phyloP scores from a whole-genome alignment of 306 rosid species.

The Sophora flavescens region DNA sequence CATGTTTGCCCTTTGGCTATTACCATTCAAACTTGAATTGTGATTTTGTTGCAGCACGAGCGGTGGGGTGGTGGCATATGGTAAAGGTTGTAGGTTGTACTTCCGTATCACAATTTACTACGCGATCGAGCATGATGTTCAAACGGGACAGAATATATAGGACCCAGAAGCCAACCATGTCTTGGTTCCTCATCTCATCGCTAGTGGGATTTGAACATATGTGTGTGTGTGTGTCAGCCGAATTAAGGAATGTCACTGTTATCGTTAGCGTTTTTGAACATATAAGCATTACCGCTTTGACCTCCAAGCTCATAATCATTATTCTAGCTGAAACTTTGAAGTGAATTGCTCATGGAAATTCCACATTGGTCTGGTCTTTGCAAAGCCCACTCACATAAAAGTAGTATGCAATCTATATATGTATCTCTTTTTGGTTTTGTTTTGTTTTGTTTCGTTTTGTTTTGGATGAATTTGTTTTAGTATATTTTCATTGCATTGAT shows the following conservation, averaged over 20 bases:
- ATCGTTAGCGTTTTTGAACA: constrained; percentile 54
- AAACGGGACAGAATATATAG: constrained; percentile 9
- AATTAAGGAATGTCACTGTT: constrained; percentile 48
- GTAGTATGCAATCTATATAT: not conserved
- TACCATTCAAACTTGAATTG: constrained; percentile 51
- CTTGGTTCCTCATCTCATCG: too few species aligned
- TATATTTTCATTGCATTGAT: constrained; percentile 41
- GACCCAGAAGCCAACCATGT: constrained; percentile 34
- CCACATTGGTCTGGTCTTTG: constrained; percentile 38
- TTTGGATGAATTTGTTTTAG: not conserved
- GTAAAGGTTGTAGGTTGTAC: constrained; percentile 32
- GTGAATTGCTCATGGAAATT: constrained; percentile 18
- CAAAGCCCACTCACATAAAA: constrained; percentile 38
- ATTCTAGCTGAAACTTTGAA: constrained; percentile 3
- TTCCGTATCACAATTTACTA: constrained; percentile 46
- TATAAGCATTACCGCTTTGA: constrained; percentile 50
- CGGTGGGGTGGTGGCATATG: constrained; percentile 35
- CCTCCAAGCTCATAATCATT: constrained; percentile 27
- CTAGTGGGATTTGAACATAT: too few species aligned
- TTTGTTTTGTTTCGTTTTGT: constrained; percentile 12
- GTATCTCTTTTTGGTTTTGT: not conserved
- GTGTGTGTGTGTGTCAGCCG: too few species aligned
- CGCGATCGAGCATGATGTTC: not conserved
- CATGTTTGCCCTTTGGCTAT: constrained; percentile 19
- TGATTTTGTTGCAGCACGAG: constrained; percentile 36